Conservation (phyloP, 768 basidiomycete genomes). For the Phaeotremella skinneri region DNA sequence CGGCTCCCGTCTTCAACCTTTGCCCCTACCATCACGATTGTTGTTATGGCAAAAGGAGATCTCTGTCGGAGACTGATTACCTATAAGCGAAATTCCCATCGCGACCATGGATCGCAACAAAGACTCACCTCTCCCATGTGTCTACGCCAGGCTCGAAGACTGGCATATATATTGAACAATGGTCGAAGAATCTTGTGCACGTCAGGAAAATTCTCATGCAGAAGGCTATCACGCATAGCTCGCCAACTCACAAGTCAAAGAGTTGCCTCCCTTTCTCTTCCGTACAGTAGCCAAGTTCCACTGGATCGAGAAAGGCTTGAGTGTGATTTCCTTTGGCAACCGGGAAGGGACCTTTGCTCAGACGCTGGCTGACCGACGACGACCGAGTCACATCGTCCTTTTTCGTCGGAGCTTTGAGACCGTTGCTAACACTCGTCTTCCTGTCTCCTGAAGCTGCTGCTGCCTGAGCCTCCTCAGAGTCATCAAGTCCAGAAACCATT, state of each 20-base stretch:
- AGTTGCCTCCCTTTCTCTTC: constrained; percentile 31
- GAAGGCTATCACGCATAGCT: background rate
- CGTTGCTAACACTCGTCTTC: background rate
- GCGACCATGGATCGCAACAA: background rate
- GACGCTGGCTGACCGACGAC: too few relatives aligned
- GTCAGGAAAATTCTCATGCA: too few relatives aligned
- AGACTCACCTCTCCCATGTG: constrained; percentile 38
- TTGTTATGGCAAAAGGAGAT: constrained; percentile 39
- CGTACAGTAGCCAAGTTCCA: constrained; percentile 33
- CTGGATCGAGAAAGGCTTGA: constrained; percentile 26
- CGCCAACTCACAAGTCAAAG: constrained; percentile 30
- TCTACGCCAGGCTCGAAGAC: constrained; percentile 41
- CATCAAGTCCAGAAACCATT: background rate
- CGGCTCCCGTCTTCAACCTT: constrained; percentile 37
- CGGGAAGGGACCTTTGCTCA: too few relatives aligned
- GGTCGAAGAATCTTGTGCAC: constrained; percentile 43
- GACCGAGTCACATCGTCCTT: too few relatives aligned
- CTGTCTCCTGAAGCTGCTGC: background rate
- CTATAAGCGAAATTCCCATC: background rate
- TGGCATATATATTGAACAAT: constrained; percentile 36
- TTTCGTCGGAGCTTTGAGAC: too few relatives aligned
- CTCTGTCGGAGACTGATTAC: constrained; percentile 29
- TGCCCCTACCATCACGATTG: constrained; percentile 27
- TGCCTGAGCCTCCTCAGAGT: background rate
- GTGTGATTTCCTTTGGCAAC: constrained; percentile 16